Conservation (phyloP, 1,284 basidiomycete genomes). For the Clitocybe nebularis region DNA sequence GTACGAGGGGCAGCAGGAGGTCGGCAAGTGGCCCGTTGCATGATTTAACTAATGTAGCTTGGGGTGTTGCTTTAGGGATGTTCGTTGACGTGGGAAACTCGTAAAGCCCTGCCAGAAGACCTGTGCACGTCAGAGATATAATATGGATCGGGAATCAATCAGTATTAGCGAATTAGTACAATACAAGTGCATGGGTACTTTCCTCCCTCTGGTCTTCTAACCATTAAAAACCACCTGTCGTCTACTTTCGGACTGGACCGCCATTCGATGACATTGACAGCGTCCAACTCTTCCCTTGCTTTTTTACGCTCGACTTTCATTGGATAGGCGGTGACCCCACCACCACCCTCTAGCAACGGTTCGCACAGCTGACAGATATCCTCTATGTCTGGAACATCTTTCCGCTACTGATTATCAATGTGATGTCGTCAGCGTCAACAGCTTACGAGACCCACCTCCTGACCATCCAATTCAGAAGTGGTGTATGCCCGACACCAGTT, state of each 20-base stretch:
- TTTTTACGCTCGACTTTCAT: conserved; percentile 87
- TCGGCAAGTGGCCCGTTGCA: conserved; percentile 38
- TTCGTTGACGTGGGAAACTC: conserved; percentile 72
- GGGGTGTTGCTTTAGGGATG: conserved; percentile 36
- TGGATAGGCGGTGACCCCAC: conserved; percentile 71
- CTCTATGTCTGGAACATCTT: conserved; percentile 57
- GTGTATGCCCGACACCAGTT: conserved; percentile 64
- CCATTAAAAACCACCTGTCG: conserved; percentile 66
- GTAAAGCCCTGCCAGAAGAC: conserved; percentile 83
- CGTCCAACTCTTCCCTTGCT: conserved; percentile 79
- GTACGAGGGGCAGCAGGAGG: conserved; percentile 30
- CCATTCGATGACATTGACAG: conserved; percentile 87
- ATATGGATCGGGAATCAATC: conserved; percentile 7
- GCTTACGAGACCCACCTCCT: conserved; percentile 6
- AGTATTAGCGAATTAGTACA: conserved; percentile 6
- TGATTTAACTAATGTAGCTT: conserved; percentile 31
- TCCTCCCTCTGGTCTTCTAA: conserved; percentile 84
- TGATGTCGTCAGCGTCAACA: not conserved
- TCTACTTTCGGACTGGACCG: conserved; percentile 27
- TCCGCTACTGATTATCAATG: not conserved
- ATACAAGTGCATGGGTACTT: conserved; percentile 15
- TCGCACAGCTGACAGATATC: conserved; percentile 73
- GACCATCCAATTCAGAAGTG: conserved; percentile 11
- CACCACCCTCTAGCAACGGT: conserved; percentile 42
- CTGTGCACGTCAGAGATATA: conserved; percentile 37